Evolutionary conservation across 371 early-diverging fungal genomes (phyloP), one percentile per base, ranked within the genome.

Genomic region (Rhizopus delemar): DNA sequence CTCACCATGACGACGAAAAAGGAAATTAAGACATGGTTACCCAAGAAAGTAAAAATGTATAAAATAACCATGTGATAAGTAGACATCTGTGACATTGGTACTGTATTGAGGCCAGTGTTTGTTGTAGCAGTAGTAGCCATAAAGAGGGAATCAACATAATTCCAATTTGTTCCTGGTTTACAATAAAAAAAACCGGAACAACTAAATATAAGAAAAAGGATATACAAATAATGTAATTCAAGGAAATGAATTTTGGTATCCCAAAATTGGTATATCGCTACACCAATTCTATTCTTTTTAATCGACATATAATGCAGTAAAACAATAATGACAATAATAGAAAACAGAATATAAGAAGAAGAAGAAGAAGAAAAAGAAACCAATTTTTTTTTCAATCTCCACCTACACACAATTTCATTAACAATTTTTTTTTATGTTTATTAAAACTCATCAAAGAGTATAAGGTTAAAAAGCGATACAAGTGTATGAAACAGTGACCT

Each of bases 1-100:
- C 77, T 63, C 3, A 77, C 74, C 53, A 68, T 57, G n/a, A 77
- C 73, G 2, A 78, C 62, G n/a, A 58, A 54, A 32, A 66, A 54
- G 2, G 70, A 72, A 15, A 74, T 57, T 7, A 56, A 46, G 11
- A 75, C 65, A 41, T 68, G 66, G 3, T 59, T 69, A n/a, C 71
- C 73, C n/a, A 78, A 46, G 5, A 72, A 66, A 5, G 69, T 57
- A 11, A 32, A 46, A 13, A 74, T 29, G 15, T 66, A 68, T 8
- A 77, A 45, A 6, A 77, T 13, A 0, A 64, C 38, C 49, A 66
- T 61, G 31, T 77, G 77, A 35, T 72, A 74, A 2, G 55, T 68
- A 7, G 69, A 60, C 61, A 77, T 60, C 11, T 55, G 29, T n/a
- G 71, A 74, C 63, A 77, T 66, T 13, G 65, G 53, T 9, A 77